Conservation (phyloP, 495 filamentous ascomycete genomes). For the Parmelia sp. region DNA sequence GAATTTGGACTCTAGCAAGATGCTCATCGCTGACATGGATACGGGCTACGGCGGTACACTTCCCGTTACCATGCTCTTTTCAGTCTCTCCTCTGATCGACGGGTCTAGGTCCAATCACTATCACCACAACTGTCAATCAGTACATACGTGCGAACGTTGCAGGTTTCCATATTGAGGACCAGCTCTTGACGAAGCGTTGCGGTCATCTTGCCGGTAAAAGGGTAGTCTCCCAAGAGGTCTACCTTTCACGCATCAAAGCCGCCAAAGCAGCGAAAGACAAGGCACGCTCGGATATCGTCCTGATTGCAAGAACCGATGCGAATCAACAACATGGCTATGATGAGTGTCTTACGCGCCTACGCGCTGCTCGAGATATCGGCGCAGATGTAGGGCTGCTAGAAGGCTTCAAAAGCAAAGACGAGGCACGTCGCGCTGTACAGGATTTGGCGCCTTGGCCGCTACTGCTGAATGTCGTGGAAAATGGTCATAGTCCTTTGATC, state of each 20-base stretch:
- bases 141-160: conserved; percentile 65
- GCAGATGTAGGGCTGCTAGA: conserved; percentile 63
- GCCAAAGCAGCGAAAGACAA: conserved; percentile 44
- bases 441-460: conserved; percentile 54
- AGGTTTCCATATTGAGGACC: conserved; percentile 67
- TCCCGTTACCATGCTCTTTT: neutral
- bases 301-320: conserved; percentile 65
- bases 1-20: conserved; percentile 49
- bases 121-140: conserved; percentile 55
- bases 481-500: conserved; percentile 53
- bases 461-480: conserved; percentile 58
- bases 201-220: conserved; percentile 58
- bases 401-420: conserved; percentile 51
- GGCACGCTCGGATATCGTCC: conserved; percentile 52
- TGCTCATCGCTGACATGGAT: conserved; percentile 65
- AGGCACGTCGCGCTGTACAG: conserved; percentile 45
- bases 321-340: conserved; percentile 58
- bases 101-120: conserved; percentile 50
- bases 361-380: conserved; percentile 49
- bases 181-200: conserved; percentile 60
- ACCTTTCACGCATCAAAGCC: conserved; percentile 50
- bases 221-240: conserved; percentile 49
- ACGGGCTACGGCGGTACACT: conserved; percentile 54
- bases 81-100: neutral
- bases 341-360: conserved; percentile 50